Evolutionary conservation across 2,329 filamentous ascomycete genomes (phyloP).

Genomic region (Trichothecium roseum): DNA sequence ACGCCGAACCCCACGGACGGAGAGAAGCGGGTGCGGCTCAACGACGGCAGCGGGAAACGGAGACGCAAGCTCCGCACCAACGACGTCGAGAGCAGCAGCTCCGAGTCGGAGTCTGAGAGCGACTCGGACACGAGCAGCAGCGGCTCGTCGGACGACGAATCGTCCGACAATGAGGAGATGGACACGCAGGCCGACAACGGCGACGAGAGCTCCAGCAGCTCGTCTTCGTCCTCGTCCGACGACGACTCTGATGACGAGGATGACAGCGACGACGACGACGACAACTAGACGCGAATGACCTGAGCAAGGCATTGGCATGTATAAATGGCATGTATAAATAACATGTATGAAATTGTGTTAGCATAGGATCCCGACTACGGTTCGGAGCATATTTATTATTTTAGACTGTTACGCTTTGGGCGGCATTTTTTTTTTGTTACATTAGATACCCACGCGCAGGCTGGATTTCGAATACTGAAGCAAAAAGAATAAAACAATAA

Average conservation of each 20-base stretch:
- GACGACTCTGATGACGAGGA: conserved; percentile 23
- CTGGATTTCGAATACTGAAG: too few relatives aligned
- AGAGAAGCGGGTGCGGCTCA: conserved; percentile 29
- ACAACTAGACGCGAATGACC: background rate
- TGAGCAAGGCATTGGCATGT: background rate
- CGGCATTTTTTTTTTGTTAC: conserved; percentile 3
- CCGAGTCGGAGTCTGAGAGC: conserved; percentile 23
- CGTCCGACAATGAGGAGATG: conserved; percentile 19
- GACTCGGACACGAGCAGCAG: conserved; percentile 20
- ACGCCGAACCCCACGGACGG: conserved; percentile 12
- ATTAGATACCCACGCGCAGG: conserved; percentile 4
- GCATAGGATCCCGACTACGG: background rate
- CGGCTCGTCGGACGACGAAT: conserved; percentile 24
- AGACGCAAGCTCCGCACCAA: conserved; percentile 41
- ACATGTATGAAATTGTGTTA: background rate
- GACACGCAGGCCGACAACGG: conserved; percentile 5
- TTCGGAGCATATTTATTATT: background rate
- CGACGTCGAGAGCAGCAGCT: conserved; percentile 30
- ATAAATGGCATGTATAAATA: background rate
- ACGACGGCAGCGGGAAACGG: conserved; percentile 38
- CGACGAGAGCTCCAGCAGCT: conserved; percentile 28
- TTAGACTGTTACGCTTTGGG: background rate
- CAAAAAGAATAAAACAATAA: too few relatives aligned
- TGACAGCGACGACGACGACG: conserved; percentile 8
- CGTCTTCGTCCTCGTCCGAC: conserved; percentile 28